phyloP scores from a whole-genome alignment of 1,284 basidiomycete species.

The Xerocomus minutiporus region DNA sequence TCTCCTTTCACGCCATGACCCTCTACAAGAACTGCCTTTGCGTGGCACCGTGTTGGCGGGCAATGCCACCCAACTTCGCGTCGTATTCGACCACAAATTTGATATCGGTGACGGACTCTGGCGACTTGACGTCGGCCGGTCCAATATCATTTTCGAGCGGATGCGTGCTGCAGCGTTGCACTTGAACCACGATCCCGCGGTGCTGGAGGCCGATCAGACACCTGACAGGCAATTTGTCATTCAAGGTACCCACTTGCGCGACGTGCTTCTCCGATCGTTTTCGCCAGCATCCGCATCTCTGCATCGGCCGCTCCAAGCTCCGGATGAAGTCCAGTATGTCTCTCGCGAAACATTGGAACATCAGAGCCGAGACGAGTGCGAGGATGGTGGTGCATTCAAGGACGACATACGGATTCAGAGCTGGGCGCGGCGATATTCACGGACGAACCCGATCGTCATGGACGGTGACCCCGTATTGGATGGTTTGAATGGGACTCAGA shows the following conservation, averaged over 20 bases:
- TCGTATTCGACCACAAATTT: slow-evolving; percentile 55
- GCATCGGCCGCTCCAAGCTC: slow-evolving; percentile 31
- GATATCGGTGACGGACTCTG: slow-evolving; percentile 49
- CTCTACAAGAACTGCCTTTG: slow-evolving; percentile 47
- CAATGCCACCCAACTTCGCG: slow-evolving; percentile 46
- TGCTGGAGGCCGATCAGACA: slow-evolving; percentile 35
- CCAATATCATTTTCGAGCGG: slow-evolving; percentile 63
- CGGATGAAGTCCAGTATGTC: slow-evolving; percentile 37
- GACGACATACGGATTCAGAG: slow-evolving; percentile 69
- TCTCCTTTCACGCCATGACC: slow-evolving; percentile 59
- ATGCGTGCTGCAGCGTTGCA: slow-evolving; percentile 65
- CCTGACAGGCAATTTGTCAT: slow-evolving; percentile 48
- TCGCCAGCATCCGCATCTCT: slow-evolving; percentile 29
- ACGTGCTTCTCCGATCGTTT: slow-evolving; percentile 59
- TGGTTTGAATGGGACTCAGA: slow-evolving; percentile 75
- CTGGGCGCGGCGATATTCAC: slow-evolving; percentile 68
- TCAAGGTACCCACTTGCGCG: slow-evolving; percentile 65
- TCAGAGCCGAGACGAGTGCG: slow-evolving; percentile 21
- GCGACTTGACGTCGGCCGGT: slow-evolving; percentile 72
- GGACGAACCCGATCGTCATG: slow-evolving; percentile 58
- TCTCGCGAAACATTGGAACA: slow-evolving; percentile 36
- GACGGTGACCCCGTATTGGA: slow-evolving; percentile 77
- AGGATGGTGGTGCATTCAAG: slow-evolving; percentile 51
- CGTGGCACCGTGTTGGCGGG: slow-evolving; percentile 54
- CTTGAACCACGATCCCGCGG: slow-evolving; percentile 55